Evolutionary conservation across 179 eudicot species (phyloP), one percentile per base, ranked within the genome.

Genomic region (Patellifolia procumbens): DNA sequence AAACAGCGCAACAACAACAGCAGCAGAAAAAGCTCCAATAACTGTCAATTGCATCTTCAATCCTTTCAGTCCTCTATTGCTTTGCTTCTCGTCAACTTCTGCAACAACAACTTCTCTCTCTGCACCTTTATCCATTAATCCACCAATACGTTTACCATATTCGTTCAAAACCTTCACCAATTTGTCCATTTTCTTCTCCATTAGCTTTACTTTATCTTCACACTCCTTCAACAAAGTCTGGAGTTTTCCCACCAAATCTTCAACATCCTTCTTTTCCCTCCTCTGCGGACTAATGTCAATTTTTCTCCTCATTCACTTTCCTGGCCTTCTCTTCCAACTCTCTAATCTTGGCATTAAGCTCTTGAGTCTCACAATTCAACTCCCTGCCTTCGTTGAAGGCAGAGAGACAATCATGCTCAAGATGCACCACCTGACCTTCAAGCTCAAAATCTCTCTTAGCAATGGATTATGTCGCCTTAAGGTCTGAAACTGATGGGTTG

Each of bases 381-480:
- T 89, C 91, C 19, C 77, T 81, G 12, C 42, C 70, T 12, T 78
- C 86, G 28, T 69, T 78, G 85, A 76, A 65, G 3, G 89, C 70
- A 0, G 89, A 63, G 42, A 84, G 73, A 31, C 86, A 76, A 67
- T 89, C 93, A 42, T 86, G 89, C 72, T 91, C 85, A 28, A 89
- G 71, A 70, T 87, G 76, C 22, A 85, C 75, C 32, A 87, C 86
- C 75, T n/a, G n/a, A n/a, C n/a, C n/a, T n/a, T n/a, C n/a, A n/a
- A n/a, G n/a, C n/a, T n/a, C n/a, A n/a, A n/a, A 66, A 0, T 88
- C 90, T 72, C 91, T 72, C 22, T 81, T 82, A 0, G 88, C 86
- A 29, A 85, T 82, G 9, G 83, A 75, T 29, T 79, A 81, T 73
- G 89, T 69, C 13, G 81, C 77, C 70, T 62, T 82, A 6, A 78